Percentiles rank a stretch among this genome's conserved stretches.
phyloP scores from a whole-genome alignment of 2,329 filamentous ascomycete genomes.

The Sporothrix pseudoabietina region DNA sequence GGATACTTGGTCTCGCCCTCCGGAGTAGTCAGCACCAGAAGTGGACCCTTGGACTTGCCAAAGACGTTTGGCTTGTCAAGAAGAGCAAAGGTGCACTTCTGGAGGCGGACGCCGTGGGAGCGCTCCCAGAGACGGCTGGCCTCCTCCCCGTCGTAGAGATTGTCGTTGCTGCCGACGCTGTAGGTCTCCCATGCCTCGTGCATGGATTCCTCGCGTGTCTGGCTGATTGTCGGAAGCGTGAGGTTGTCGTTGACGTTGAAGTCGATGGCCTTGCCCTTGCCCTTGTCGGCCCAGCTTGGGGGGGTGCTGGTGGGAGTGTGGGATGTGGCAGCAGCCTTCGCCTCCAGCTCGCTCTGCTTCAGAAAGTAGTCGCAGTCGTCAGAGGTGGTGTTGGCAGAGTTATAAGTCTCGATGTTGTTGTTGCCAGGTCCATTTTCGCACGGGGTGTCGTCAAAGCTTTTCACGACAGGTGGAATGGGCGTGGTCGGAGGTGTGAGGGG shows the following conservation, averaged over 20 bases:
- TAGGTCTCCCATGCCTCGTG: not conserved
- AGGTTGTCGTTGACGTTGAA: not conserved
- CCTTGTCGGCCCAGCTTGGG: not conserved
- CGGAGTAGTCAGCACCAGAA: conserved; percentile 30
- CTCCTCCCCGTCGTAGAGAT: not conserved
- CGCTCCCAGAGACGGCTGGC: conserved; percentile 4
- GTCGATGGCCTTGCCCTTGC: not conserved
- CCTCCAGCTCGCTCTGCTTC: not conserved
- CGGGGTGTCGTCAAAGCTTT: not conserved
- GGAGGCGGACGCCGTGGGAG: not conserved
- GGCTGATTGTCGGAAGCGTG: not conserved
- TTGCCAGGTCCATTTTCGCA: not conserved
- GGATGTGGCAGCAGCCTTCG: not conserved
- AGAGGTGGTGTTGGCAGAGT: not conserved
- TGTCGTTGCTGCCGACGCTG: not conserved
- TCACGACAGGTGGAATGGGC: not conserved
- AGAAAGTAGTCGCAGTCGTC: not conserved
- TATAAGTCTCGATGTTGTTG: no score
- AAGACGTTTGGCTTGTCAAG: conserved; percentile 29
- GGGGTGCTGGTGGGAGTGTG: not conserved
- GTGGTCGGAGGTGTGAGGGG: not conserved
- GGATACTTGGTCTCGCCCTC: conserved; percentile 32
- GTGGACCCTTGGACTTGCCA: conserved; percentile 21
- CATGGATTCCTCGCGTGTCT: not conserved
- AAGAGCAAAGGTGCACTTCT: conserved; percentile 25